Evolutionary conservation across 306 rosid species (phyloP).

Genomic region (Trifolium pratense): DNA sequence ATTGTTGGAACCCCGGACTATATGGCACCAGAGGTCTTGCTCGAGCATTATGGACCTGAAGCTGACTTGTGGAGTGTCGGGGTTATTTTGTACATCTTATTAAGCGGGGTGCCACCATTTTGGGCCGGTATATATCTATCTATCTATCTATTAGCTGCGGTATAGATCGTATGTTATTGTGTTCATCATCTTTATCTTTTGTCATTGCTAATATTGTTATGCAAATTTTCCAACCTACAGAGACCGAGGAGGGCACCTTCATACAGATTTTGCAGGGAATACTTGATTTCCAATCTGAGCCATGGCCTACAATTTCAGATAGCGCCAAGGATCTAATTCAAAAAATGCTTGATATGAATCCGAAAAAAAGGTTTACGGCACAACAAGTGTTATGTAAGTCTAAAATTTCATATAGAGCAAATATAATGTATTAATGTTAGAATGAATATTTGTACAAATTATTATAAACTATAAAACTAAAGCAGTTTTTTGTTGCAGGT

Average conservation of each 20-base stretch:
- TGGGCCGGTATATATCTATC: constrained; percentile 57
- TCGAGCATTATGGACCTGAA: constrained; percentile 65
- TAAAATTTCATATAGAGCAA: constrained; percentile 4
- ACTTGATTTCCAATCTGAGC: constrained; percentile 59
- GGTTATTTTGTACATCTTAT: constrained; percentile 60
- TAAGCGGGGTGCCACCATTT: constrained; percentile 68
- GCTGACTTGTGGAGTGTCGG: constrained; percentile 72
- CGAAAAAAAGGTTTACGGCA: constrained; percentile 52
- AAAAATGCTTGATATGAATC: constrained; percentile 62
- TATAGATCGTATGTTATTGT: neutral
- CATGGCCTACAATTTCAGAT: constrained; percentile 68
- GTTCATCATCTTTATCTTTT: constrained; percentile 24
- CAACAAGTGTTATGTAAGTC: constrained; percentile 57
- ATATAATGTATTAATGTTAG: neutral
- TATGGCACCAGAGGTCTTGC: constrained; percentile 70
- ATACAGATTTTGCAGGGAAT: constrained; percentile 51
- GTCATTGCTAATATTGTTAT: constrained; percentile 32
- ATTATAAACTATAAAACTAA: constrained; percentile 22
- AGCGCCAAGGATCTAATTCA: constrained; percentile 64
- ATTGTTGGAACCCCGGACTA: constrained; percentile 68
- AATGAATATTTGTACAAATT: neutral
- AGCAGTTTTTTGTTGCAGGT: constrained; percentile 48
- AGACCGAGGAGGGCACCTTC: constrained; percentile 61
- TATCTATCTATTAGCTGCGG: constrained; percentile 8
- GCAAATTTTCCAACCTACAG: constrained; percentile 42